phyloP scores from a whole-genome alignment of 805 yeast species.

The Hanseniaspora mollemarum region DNA sequence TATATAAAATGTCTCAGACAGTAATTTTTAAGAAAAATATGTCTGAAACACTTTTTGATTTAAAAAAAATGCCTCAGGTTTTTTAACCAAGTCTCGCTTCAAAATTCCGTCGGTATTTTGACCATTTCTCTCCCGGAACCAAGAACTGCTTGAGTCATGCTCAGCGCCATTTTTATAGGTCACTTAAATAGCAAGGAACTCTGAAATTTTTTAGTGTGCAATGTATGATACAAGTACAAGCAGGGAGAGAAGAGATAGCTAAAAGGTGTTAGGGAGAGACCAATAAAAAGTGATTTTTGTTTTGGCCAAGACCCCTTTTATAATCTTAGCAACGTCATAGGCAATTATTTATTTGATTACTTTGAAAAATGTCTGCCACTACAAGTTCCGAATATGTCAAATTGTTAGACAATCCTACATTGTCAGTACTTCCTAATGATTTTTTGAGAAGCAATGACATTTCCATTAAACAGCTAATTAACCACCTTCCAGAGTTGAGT shows the following conservation, averaged over 20 bases:
- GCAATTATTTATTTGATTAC: not conserved
- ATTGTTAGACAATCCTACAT: slow-evolving; percentile 63
- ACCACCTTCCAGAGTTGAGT: slow-evolving; percentile 20
- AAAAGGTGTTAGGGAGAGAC: no score
- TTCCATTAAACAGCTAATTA: slow-evolving; percentile 25
- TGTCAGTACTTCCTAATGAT: slow-evolving; percentile 81
- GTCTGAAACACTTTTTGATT: slow-evolving; percentile 1
- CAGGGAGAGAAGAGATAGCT: no score
- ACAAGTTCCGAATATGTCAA: slow-evolving; percentile 46
- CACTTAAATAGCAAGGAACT: no score
- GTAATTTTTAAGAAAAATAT: not conserved
- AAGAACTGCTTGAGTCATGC: not conserved
- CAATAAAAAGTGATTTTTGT: no score
- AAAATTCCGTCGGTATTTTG: slow-evolving; percentile 7
- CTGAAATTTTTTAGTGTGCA: no score
- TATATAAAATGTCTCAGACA: no score
- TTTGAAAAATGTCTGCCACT: not conserved
- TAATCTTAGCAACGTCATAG: no score
- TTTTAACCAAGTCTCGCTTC: not conserved
- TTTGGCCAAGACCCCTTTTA: no score
- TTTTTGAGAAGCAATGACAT: slow-evolving; percentile 62
- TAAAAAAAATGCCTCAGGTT: not conserved
- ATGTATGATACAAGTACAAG: no score
- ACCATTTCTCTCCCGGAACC: no score
- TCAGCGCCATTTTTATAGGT: not conserved